A percentile compares a stretch with the other conserved stretches of the same genome.
Evolutionary conservation across 768 basidiomycete genomes (phyloP).

Genomic region (Hygrocybe coccinea): DNA sequence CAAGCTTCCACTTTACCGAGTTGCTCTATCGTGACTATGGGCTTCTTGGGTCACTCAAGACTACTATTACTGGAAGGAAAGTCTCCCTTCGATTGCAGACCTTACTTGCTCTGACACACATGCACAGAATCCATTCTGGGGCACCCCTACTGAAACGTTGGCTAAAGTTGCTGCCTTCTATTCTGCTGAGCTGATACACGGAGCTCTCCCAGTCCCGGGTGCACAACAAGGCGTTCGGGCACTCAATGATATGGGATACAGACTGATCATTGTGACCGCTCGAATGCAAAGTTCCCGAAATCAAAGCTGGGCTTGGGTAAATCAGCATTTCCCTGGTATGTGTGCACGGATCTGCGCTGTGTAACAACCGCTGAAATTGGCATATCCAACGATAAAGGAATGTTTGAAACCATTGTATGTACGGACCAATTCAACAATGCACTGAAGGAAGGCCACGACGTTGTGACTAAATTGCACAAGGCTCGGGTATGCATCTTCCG

Average conservation of each 20-base stretch:
- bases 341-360: neutral
- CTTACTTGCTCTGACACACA: neutral
- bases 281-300: constrained; percentile 50
- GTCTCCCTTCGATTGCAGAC: neutral
- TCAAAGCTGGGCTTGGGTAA: constrained; percentile 62
- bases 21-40: neutral
- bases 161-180: constrained; percentile 59
- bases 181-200: constrained; percentile 42
- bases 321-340: constrained; percentile 59
- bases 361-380: neutral
- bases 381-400: constrained; percentile 23
- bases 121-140: constrained; percentile 56
- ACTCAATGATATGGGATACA: constrained; percentile 59
- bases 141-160: constrained; percentile 51
- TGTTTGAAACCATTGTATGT: constrained; percentile 61
- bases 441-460: constrained; percentile 40
- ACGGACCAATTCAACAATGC: constrained; percentile 66
- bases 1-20: neutral
- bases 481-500: constrained; percentile 46
- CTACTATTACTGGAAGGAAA: constrained; percentile 74
- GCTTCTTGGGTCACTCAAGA: constrained; percentile 34
- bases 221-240: constrained; percentile 53
- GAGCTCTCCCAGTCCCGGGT: constrained; percentile 52
- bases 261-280: constrained; percentile 74
- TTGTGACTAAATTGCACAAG: constrained; percentile 59